phyloP scores from a whole-genome alignment of 1,284 basidiomycete genomes.

The Leccinum ponderosum region DNA sequence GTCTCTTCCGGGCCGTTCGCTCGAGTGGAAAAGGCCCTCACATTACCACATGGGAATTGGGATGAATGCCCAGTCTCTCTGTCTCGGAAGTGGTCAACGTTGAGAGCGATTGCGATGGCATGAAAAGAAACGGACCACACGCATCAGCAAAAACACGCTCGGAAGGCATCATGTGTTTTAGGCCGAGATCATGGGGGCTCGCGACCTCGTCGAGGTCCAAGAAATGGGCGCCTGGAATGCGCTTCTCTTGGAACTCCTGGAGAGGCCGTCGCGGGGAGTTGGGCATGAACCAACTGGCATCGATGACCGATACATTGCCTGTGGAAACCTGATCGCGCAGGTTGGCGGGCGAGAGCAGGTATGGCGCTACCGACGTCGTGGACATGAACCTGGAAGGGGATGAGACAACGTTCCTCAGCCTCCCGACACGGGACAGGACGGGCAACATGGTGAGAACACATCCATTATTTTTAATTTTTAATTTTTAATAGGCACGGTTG shows the following conservation, averaged over 20 bases:
- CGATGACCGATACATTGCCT: slow-evolving; percentile 54
- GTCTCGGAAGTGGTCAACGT: slow-evolving; percentile 12
- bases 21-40: slow-evolving; percentile 35
- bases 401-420: slow-evolving; percentile 12
- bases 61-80: slow-evolving; percentile 77
- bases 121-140: slow-evolving; percentile 58
- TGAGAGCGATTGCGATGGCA: slow-evolving; percentile 1
- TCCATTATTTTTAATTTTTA: slow-evolving; percentile 6
- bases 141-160: slow-evolving; percentile 73
- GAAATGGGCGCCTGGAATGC: slow-evolving; percentile 76
- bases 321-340: slow-evolving; percentile 40
- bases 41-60: slow-evolving; percentile 82
- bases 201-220: slow-evolving; percentile 85
- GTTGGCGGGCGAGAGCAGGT: slow-evolving; percentile 53
- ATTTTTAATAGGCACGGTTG: slow-evolving; percentile 1
- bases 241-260: slow-evolving; percentile 65
- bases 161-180: slow-evolving; percentile 94
- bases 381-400: slow-evolving; percentile 33
- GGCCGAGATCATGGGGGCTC: slow-evolving; percentile 64
- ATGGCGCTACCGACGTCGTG: slow-evolving; percentile 39
- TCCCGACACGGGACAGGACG: not conserved
- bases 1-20: slow-evolving; percentile 7
- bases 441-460: not conserved
- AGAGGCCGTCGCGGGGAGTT: slow-evolving; percentile 65
- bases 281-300: slow-evolving; percentile 91